Base-by-base conservation (phyloP, 2,329 filamentous ascomycete genomes). In the Huntiella bhutanensis region DNA sequence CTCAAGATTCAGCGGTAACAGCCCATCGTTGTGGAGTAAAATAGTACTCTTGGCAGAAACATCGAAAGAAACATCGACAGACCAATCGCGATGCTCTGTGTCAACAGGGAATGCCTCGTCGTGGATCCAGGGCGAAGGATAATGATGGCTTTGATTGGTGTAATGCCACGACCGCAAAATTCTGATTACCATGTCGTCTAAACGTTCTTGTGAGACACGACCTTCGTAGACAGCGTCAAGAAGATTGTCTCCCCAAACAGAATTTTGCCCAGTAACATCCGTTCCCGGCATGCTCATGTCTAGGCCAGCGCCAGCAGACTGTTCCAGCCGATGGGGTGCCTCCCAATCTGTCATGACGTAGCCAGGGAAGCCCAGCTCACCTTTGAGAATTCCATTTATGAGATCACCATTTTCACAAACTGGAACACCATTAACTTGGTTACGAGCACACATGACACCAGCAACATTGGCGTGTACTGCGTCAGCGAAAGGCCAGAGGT, bases 201-300 rank as follows among this genome's bases (percentile, higher is more conserved):
- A 62, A 15, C 78, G 68, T 52, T 67, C 68, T 53, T 71, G 60
- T 4, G 70, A 64, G 4, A 83, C 67, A 45, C 70, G 66, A 32
- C 73, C 73, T 52, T 68, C 71, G 53, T 71, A 63, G 51, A 80
- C 63, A 19, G 73, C 73, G 41, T 55, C 62, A 45, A 62, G 61
- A 12, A 79, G 66, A 50, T 64, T 63, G 7, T 64, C 59, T 0
- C 74, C 74, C 73, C 74, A 77, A 34, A 70, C 64, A 3, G 73
- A 58, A 37, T 63, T 67, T 32, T 62, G 65, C 40, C 68, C 64
- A 57, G 72, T 73, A 55, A 60, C 74, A 54, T 71, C 65, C 45
- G 64, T 75, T 49, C 84, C 83, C 0, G 81, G 81, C 81, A 88
- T 88, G 2, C 77, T 76, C 81, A 86, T 84, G 58, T 88, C 82